Percentiles rank a stretch among this genome's conserved stretches.
These are phyloP conservation scores for Ottelia alismoides DNA, from an alignment of 106 monocot species.

Conservation along the genomic window DNA sequence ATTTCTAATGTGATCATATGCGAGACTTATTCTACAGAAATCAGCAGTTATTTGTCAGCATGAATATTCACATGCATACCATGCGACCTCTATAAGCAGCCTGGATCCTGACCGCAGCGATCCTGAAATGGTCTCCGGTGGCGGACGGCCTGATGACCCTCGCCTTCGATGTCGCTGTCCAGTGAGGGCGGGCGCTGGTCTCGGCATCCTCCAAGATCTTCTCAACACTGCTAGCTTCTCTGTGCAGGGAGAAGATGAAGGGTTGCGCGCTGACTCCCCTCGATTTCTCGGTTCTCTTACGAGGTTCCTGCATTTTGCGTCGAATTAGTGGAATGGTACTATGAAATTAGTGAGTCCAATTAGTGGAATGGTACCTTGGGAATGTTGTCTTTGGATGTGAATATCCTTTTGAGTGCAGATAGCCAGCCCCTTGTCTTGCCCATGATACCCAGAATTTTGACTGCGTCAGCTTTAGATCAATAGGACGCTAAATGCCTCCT, in stretches of 20 bases:
- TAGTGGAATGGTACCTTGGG: not conserved
- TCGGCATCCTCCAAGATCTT: constrained; percentile 74
- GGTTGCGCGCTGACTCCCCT: not conserved
- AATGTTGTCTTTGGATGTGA: constrained; percentile 45
- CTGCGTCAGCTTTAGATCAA: too few relatives aligned
- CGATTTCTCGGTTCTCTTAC: constrained; percentile 2
- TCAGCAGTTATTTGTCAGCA: too few relatives aligned
- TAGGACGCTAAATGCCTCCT: too few relatives aligned
- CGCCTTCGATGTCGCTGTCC: not conserved
- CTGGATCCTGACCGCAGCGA: constrained; percentile 66
- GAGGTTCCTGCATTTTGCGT: constrained; percentile 14
- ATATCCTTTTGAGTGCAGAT: constrained; percentile 57
- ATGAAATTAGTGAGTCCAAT: not conserved
- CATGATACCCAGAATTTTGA: constrained; percentile 53
- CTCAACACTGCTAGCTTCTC: constrained; percentile 80
- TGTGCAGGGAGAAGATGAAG: constrained; percentile 31
- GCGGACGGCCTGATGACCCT: not conserved
- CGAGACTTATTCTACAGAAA: too few relatives aligned
- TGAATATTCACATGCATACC: too few relatives aligned
- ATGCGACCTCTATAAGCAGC: constrained; percentile 64
- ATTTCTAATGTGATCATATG: too few relatives aligned
- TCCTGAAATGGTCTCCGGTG: not conserved
- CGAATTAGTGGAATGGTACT: not conserved
- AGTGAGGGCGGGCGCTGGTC: not conserved
- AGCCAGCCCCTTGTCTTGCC: constrained; percentile 87